These are phyloP conservation scores for Fagopyrum homotropicum DNA, from an alignment of 148 eudicot genomes.

Conservation along the genomic window DNA sequence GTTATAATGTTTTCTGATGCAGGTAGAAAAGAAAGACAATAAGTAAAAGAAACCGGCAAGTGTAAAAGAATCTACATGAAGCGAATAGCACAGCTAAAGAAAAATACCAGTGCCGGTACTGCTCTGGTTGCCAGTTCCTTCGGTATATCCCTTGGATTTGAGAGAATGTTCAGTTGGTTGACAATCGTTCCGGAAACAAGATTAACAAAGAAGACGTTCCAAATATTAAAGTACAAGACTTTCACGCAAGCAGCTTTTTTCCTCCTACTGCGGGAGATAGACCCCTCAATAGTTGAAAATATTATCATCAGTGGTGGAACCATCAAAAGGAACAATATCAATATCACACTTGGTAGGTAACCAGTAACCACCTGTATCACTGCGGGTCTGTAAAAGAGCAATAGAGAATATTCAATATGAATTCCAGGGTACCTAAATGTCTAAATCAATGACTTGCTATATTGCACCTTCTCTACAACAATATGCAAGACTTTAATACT, in stretches of 20 bases:
- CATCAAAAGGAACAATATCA: constrained; percentile 56
- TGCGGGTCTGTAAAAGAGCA: constrained; percentile 35
- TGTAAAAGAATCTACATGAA: neutral
- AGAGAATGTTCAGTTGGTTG: constrained; percentile 37
- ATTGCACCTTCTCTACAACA: neutral
- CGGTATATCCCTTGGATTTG: constrained; percentile 47
- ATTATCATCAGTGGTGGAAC: constrained; percentile 80
- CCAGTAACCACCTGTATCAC: constrained; percentile 63
- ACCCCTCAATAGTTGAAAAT: constrained; percentile 84
- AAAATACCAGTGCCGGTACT: constrained; percentile 67
- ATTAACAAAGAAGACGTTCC: constrained; percentile 94
- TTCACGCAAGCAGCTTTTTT: constrained; percentile 78
- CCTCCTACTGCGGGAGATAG: constrained; percentile 85
- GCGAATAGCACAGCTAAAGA: neutral
- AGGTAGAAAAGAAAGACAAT: neutral
- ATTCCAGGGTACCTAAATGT: neutral
- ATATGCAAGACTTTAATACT: constrained; percentile 17
- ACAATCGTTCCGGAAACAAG: constrained; percentile 61
- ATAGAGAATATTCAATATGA: neutral
- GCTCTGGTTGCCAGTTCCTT: constrained; percentile 58
- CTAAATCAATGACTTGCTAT: neutral
- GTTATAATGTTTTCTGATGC: neutral
- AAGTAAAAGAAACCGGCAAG: neutral
- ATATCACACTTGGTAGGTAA: constrained; percentile 88
- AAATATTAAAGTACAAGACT: constrained; percentile 66